Evolutionary conservation across 192 early-diverging fungal genomes (phyloP).

Genomic region (Coemansia sp.): DNA sequence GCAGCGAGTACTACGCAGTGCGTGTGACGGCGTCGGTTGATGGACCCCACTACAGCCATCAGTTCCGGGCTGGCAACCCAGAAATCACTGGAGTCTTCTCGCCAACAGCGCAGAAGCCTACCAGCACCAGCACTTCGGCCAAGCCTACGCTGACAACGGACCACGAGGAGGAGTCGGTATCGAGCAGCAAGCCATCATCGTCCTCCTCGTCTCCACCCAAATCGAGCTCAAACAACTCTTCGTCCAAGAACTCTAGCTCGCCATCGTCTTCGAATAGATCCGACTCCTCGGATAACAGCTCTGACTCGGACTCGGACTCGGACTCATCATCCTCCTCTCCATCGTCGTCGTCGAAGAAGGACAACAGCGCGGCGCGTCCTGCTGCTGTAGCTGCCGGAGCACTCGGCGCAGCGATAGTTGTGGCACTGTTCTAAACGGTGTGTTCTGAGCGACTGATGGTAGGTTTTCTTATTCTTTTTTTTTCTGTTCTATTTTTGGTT

Average conservation of each 20-base stretch:
- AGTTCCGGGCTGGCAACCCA: constrained; percentile 36
- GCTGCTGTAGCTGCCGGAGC: constrained; percentile 21
- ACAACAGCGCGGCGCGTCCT: constrained; percentile 33
- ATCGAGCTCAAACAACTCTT: not conserved
- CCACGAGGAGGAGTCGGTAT: not conserved
- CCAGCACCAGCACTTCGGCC: constrained; percentile 1
- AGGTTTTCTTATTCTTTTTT: constrained; percentile 1
- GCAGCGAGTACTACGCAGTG: constrained; percentile 41
- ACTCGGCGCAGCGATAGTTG: constrained; percentile 30
- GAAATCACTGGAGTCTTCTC: constrained; percentile 7
- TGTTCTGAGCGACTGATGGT: not conserved
- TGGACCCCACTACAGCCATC: constrained; percentile 53
- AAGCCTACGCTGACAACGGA: not conserved
- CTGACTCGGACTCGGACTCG: not conserved
- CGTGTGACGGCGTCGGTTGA: constrained; percentile 40
- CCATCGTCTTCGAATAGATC: not conserved
- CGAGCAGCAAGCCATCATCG: not conserved
- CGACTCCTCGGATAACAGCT: not conserved
- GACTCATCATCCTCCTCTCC: not conserved
- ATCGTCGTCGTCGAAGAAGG: constrained; percentile 17
- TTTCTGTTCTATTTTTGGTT: constrained; percentile 6
- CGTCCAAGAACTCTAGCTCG: not conserved
- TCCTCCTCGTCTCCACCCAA: not conserved
- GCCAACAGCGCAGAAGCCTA: not conserved
- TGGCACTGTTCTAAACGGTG: constrained; percentile 36